These are phyloP conservation scores for Fraxinus pennsylvanica DNA, from an alignment of 257 asterid genomes.

Conservation along the genomic window DNA sequence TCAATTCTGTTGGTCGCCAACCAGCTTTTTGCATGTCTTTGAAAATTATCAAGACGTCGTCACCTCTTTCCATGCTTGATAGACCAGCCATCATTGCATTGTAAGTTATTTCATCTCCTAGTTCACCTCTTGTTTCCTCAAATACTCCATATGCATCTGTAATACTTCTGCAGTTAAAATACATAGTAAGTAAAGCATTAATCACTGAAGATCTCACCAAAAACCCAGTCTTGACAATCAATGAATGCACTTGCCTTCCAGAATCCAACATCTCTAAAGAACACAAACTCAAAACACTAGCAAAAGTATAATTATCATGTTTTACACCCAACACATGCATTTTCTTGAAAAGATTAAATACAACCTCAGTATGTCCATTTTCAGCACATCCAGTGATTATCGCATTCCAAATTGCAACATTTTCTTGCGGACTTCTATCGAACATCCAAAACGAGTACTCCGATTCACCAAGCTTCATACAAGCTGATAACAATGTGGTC, in stretches of 20 bases:
- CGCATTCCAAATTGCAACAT: conserved; percentile 82
- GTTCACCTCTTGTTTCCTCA: conserved; percentile 47
- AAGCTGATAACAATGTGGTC: conserved; percentile 72
- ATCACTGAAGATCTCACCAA: conserved; percentile 58
- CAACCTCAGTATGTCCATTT: conserved; percentile 44
- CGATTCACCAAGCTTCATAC: conserved; percentile 66
- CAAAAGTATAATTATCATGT: conserved; percentile 71
- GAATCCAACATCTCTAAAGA: conserved; percentile 43
- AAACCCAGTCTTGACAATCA: conserved; percentile 63
- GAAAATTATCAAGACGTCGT: conserved; percentile 59
- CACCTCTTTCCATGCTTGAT: conserved; percentile 50
- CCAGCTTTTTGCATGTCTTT: conserved; percentile 52
- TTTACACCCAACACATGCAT: conserved; percentile 62
- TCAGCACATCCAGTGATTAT: conserved; percentile 78
- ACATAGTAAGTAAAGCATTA: conserved; percentile 77
- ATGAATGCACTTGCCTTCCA: conserved; percentile 71
- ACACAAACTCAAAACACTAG: conserved; percentile 73
- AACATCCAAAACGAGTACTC: conserved; percentile 55
- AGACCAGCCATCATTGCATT: conserved; percentile 71
- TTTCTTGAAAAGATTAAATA: conserved; percentile 47
- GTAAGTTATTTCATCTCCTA: conserved; percentile 62
- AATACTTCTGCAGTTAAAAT: conserved; percentile 48
- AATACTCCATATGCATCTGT: conserved; percentile 54
- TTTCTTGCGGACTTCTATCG: conserved; percentile 54
- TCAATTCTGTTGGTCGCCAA: conserved; percentile 64